These are phyloP conservation scores for Rutstroemia sp. DNA, from an alignment of 2,329 filamentous ascomycete species.

Conservation along the genomic window DNA sequence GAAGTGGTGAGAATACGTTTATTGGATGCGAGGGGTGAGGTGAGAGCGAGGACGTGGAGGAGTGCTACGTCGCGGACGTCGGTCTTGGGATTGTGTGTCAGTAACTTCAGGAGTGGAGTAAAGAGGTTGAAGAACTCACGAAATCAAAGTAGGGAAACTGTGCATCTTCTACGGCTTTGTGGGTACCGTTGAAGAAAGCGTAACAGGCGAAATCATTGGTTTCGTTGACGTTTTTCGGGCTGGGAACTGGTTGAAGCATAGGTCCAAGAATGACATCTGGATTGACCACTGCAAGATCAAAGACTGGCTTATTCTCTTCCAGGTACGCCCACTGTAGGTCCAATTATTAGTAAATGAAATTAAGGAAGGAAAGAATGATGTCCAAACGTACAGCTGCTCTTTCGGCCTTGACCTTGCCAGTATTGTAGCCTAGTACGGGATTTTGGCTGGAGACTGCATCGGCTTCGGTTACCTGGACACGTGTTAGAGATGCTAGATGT, in stretches of 20 bases:
- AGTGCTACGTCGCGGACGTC: constrained; percentile 53
- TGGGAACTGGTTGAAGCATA: constrained; percentile 52
- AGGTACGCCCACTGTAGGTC: constrained; percentile 46
- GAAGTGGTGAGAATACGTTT: constrained; percentile 53
- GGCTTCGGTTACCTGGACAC: constrained; percentile 9
- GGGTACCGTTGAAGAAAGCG: constrained; percentile 42
- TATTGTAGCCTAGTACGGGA: constrained; percentile 26
- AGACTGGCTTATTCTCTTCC: constrained; percentile 41
- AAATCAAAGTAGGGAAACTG: constrained; percentile 15
- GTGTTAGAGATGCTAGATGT: background rate
- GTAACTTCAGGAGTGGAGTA: background rate
- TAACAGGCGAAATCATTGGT: constrained; percentile 51
- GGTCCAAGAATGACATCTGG: constrained; percentile 56
- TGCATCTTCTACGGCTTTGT: constrained; percentile 29
- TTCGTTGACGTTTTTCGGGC: constrained; percentile 56
- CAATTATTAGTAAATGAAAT: background rate
- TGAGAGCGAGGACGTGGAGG: constrained; percentile 50
- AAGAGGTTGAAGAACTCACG: constrained; percentile 10
- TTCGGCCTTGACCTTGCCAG: constrained; percentile 55
- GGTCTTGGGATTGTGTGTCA: background rate
- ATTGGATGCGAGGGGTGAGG: constrained; percentile 46
- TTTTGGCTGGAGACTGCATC: constrained; percentile 33
- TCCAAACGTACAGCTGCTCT: constrained; percentile 38
- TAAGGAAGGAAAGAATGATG: background rate
- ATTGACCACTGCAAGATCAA: constrained; percentile 53